Percentiles rank a stretch among this genome's conserved stretches.
phyloP scores from a whole-genome alignment of 2,329 filamentous ascomycete genomes.

The Claviceps humidiphila region DNA sequence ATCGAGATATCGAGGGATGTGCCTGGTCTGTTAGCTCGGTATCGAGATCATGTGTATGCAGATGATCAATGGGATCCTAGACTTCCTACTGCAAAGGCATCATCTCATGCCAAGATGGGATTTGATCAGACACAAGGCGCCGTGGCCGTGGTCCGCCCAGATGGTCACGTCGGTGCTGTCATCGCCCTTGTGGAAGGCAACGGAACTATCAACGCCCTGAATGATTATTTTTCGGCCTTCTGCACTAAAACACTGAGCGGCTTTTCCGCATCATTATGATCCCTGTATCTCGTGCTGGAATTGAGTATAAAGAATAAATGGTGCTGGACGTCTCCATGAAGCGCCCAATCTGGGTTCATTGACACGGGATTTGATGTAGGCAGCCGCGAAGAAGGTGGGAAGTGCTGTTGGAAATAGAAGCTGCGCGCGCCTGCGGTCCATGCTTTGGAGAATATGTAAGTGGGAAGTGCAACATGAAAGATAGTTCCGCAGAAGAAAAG shows the following conservation, averaged over 20 bases:
- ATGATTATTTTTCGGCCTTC: slow-evolving; percentile 70
- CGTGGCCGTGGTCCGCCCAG: slow-evolving; percentile 71
- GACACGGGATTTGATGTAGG: too few relatives aligned
- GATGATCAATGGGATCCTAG: slow-evolving; percentile 66
- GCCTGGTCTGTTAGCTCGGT: slow-evolving; percentile 57
- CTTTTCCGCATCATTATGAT: not conserved
- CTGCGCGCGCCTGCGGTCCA: too few relatives aligned
- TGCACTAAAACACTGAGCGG: slow-evolving; percentile 38
- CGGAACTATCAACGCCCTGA: slow-evolving; percentile 68
- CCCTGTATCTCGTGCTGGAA: too few relatives aligned
- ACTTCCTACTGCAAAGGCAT: slow-evolving; percentile 55
- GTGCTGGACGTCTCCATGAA: too few relatives aligned
- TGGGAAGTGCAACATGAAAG: too few relatives aligned
- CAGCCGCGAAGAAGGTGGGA: too few relatives aligned
- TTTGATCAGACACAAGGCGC: slow-evolving; percentile 60
- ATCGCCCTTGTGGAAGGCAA: slow-evolving; percentile 60
- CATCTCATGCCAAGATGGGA: slow-evolving; percentile 81
- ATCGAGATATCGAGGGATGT: slow-evolving; percentile 62
- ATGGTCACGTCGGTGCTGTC: slow-evolving; percentile 75
- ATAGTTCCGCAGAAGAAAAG: too few relatives aligned
- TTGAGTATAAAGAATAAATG: too few relatives aligned
- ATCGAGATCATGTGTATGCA: slow-evolving; percentile 72
- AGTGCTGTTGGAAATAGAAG: too few relatives aligned
- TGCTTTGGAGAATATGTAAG: too few relatives aligned
- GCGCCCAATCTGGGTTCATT: too few relatives aligned